Percentiles rank a stretch among this genome's conserved stretches.
phyloP scores from a whole-genome alignment of 352 stramenopile species.

The Phytophthora fragariae region DNA sequence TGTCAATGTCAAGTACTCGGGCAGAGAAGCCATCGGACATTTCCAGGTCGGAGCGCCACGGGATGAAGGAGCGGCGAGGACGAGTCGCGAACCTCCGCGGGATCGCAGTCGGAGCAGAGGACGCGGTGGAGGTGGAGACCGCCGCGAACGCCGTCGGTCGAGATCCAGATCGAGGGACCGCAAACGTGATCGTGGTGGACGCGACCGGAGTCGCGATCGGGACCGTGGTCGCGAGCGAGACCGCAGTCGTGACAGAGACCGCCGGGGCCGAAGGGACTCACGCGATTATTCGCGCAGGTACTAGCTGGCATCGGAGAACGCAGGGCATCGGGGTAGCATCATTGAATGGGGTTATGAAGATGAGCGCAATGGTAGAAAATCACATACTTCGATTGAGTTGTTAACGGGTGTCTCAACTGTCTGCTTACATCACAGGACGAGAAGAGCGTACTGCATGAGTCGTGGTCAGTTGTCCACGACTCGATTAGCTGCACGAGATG shows the following conservation, averaged over 20 bases:
- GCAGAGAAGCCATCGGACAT: conserved; percentile 52
- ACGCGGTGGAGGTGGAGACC: conserved; percentile 33
- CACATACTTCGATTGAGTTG: background rate
- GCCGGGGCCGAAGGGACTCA: conserved; percentile 59
- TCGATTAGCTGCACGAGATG: background rate
- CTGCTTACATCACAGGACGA: background rate
- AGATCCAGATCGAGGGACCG: conserved; percentile 47
- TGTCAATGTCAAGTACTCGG: conserved; percentile 90
- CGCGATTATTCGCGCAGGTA: conserved; percentile 50
- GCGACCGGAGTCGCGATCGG: conserved; percentile 38
- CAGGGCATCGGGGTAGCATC: background rate
- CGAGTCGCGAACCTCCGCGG: conserved; percentile 32
- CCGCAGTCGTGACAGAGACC: conserved; percentile 53
- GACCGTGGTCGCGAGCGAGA: conserved; percentile 51
- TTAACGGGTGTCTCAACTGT: background rate
- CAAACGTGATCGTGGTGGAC: conserved; percentile 43
- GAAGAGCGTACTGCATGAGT: background rate
- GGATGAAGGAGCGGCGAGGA: conserved; percentile 38
- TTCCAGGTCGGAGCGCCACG: conserved; percentile 44
- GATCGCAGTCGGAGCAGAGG: conserved; percentile 59
- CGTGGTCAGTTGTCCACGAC: too few species aligned
- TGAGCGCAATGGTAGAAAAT: background rate
- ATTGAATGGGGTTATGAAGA: background rate
- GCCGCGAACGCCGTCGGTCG: conserved; percentile 40
- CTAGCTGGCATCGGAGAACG: background rate